Conservation (phyloP, 768 basidiomycete species). For the Tricholoma matsutake region DNA sequence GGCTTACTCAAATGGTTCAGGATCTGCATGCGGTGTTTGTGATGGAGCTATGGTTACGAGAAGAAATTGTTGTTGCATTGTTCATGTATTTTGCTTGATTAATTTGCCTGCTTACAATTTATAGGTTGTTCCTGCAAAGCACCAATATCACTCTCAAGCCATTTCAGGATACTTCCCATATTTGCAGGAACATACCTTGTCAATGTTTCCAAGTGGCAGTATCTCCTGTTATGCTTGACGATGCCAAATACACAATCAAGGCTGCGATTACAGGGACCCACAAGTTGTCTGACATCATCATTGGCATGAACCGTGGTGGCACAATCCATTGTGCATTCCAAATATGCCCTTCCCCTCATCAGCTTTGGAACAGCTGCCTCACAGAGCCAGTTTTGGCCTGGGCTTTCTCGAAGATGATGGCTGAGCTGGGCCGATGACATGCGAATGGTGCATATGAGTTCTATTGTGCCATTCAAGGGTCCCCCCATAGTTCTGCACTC, state of each 20-base stretch:
- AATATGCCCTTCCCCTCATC: neutral
- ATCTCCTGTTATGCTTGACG: neutral
- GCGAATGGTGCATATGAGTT: neutral
- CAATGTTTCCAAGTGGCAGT: neutral
- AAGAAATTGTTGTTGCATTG: neutral
- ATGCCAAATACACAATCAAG: neutral
- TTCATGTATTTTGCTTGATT: neutral
- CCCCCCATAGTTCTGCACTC: neutral
- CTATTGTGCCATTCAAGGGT: neutral
- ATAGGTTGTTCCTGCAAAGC: neutral
- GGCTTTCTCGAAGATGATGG: neutral
- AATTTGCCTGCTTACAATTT: neutral
- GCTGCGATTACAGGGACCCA: neutral
- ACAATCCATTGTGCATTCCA: neutral
- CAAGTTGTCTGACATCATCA: neutral
- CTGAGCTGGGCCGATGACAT: neutral
- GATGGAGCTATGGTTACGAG: neutral
- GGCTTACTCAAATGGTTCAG: neutral
- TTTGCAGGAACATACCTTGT: neutral
- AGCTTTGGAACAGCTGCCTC: neutral
- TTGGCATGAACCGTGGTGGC: neutral
- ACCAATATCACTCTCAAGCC: neutral
- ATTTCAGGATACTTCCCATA: neutral
- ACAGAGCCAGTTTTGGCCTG: neutral
- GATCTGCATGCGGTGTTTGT: neutral